A percentile compares a stretch with the other conserved stretches of the same genome.
These are phyloP conservation scores for Penicillium samsonianum DNA, from an alignment of 495 filamentous ascomycete species.

Conservation along the genomic window DNA sequence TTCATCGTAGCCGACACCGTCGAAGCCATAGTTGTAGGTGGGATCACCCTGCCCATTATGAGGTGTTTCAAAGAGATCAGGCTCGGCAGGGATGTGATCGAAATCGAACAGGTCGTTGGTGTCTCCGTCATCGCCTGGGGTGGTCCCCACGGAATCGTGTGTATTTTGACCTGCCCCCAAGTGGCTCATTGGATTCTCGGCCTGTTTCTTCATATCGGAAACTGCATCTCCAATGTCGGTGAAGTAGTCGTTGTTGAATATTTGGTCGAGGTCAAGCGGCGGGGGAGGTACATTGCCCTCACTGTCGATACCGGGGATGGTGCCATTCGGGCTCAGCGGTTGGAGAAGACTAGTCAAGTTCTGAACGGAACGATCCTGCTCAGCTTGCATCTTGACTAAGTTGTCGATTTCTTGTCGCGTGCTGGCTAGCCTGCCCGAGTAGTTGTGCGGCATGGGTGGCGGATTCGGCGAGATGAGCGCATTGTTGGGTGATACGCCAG, in stretches of 20 bases:
- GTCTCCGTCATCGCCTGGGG: constrained; percentile 29
- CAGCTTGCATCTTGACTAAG: constrained; percentile 68
- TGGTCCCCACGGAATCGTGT: constrained; percentile 12
- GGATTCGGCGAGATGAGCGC: constrained; percentile 62
- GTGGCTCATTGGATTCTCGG: constrained; percentile 21
- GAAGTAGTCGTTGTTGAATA: constrained; percentile 67
- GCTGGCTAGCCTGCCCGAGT: constrained; percentile 54
- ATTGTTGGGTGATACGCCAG: constrained; percentile 39
- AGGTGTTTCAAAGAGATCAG: constrained; percentile 40
- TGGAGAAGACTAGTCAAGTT: constrained; percentile 69
- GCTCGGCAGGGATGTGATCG: constrained; percentile 41
- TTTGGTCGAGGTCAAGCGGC: constrained; percentile 67
- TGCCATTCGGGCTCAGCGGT: constrained; percentile 75
- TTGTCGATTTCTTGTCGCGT: constrained; percentile 73
- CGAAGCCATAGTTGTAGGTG: constrained; percentile 35
- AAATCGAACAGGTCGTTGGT: constrained; percentile 46
- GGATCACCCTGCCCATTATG: constrained; percentile 28
- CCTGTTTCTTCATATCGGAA: constrained; percentile 31
- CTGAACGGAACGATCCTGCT: constrained; percentile 71
- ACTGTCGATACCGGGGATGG: constrained; percentile 69
- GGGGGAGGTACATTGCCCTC: constrained; percentile 43
- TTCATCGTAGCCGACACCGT: constrained; percentile 33
- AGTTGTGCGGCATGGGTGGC: constrained; percentile 58
- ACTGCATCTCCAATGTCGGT: constrained; percentile 42
- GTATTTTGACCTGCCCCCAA: constrained; percentile 14